Base-by-base conservation (phyloP, 176 grass and related monocot genomes). In the Triticum urartu region DNA sequence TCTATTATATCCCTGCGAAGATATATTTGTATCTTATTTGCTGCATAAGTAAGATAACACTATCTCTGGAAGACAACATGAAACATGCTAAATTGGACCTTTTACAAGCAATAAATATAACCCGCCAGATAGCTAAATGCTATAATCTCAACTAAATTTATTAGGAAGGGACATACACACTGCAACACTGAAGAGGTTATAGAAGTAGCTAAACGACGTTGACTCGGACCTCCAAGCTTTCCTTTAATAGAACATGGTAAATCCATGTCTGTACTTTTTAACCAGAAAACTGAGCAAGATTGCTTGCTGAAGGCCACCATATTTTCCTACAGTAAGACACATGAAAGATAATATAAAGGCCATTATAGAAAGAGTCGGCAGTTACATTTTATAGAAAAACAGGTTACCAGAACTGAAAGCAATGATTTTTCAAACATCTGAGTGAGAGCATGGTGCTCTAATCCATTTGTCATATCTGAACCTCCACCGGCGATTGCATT, bases 201-300 rank as follows among this genome's bases (percentile, higher is more conserved):
- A 88, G 81, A 76, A 45, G 91, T 87, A 81, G 93, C 36, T 61
- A 98, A 89, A 54, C 95, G 93, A 65, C 95, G 87, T 62, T 93
- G 90, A 70, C 95, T 95, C 33, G 89, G 95, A 24, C 95, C 95
- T 64, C 95, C 95, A 84, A 98, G 93, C 81, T 92, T 95, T 86
- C 95, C 95, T 88, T 92, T 98, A 67, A 98, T 75, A 89, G 95
- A 95, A 80, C 60, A 80, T 1, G 95, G 95, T 86, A 98, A 93
- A 64, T 92, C 80, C 58, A 78, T 87, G 72, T 89, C 85, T 25
- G 75, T 73, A 90, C 76, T 77, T 79, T 34, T 81, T 81, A 87
- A 91, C 93, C 93, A 94, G 78, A 98, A 92, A 91, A 92, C 13
- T 68, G 74, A 88, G 86, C 83, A 90, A 84, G 87, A 89, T 42